phyloP scores from a whole-genome alignment of 768 basidiomycete genomes.

The Albatrellus ellisii region DNA sequence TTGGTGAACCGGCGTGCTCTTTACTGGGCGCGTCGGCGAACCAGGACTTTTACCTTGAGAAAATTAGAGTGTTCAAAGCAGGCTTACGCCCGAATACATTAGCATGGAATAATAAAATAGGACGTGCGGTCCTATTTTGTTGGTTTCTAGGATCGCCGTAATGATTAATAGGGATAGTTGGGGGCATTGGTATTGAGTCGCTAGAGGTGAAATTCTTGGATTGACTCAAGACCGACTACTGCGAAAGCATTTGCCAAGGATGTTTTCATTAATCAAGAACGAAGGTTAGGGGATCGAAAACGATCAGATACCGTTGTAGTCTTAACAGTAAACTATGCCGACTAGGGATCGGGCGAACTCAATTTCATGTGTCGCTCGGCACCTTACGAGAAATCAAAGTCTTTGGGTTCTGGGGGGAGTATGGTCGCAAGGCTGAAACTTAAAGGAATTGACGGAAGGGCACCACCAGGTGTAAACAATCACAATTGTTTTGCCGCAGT shows the following conservation, averaged over 20 bases:
- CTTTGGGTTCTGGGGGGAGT: conserved; percentile 78
- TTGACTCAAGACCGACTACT: conserved; percentile 1
- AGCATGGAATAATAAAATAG: conserved; percentile 78
- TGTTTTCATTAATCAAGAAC: conserved; percentile 81
- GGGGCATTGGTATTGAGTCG: conserved; percentile 49
- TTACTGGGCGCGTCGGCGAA: conserved; percentile 56
- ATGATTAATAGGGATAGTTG: conserved; percentile 77
- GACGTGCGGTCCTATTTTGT: conserved; percentile 73
- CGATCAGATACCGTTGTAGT: conserved; percentile 77
- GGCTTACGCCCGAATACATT: conserved; percentile 67
- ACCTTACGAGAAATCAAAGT: conserved; percentile 84
- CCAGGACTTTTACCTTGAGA: conserved; percentile 74
- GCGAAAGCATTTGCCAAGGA: conserved; percentile 22
- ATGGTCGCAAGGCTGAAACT: no score
- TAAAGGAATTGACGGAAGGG: neutral
- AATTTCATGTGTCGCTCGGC: conserved; percentile 55
- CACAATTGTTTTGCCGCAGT: no score
- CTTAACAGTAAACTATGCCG: conserved; percentile 78
- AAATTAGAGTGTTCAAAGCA: conserved; percentile 79
- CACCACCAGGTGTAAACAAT: neutral
- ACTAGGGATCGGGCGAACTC: conserved; percentile 64
- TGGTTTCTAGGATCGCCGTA: conserved; percentile 73
- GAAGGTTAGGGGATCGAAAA: conserved; percentile 80
- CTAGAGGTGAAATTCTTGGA: conserved; percentile 2
- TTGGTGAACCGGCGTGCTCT: conserved; percentile 59